Percentiles rank a stretch among this genome's conserved stretches.
Evolutionary conservation across 257 asterid genomes (phyloP).

Genomic region (Salvia miltiorrhiza): DNA sequence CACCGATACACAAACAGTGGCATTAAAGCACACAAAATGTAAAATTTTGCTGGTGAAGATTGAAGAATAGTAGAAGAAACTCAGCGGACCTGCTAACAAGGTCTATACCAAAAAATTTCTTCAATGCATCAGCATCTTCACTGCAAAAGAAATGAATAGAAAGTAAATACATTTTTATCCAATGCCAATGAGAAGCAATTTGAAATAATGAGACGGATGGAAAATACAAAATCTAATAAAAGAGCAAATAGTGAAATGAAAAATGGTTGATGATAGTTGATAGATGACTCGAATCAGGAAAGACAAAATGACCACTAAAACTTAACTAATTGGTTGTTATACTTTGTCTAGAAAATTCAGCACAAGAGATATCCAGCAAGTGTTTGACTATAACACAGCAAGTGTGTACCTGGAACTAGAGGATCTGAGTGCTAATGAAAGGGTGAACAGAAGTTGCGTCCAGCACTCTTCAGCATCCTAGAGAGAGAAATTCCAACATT

Average conservation of each 20-base stretch:
- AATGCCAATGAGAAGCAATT: not conserved
- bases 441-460: constrained; percentile 89
- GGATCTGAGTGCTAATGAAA: constrained; percentile 69
- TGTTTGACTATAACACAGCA: constrained; percentile 4
- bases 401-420: constrained; percentile 55
- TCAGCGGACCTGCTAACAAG: constrained; percentile 77
- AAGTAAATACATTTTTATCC: constrained; percentile 12
- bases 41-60: constrained; percentile 4
- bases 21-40: constrained; percentile 3
- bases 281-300: not conserved
- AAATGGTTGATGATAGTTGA: constrained; percentile 7
- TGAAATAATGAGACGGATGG: not conserved
- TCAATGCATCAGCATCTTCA: constrained; percentile 66
- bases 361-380: constrained; percentile 12
- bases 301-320: not conserved
- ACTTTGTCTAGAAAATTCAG: not conserved
- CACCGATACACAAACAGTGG: not conserved
- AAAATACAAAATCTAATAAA: not conserved
- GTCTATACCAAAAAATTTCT: constrained; percentile 82
- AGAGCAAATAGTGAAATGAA: not conserved
- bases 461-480: constrained; percentile 99
- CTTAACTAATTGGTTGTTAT: not conserved
- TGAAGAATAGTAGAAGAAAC: constrained; percentile 2
- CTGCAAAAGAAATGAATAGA: constrained; percentile 44
- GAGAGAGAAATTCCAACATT: constrained; percentile 15